Evolutionary conservation across 805 yeast species (phyloP).

Genomic region (Candida coquimbonensis): DNA sequence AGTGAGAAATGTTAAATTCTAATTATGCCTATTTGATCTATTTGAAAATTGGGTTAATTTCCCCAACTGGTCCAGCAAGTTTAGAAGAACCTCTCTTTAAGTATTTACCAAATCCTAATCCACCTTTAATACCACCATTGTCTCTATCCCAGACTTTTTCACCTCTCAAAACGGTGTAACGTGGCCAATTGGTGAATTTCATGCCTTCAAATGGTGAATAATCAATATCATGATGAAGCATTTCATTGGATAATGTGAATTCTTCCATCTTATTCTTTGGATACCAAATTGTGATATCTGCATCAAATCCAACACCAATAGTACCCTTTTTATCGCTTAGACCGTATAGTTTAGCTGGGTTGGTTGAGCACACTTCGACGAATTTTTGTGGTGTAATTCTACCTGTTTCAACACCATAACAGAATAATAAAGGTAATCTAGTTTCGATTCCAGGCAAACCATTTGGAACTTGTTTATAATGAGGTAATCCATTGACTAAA

Average conservation of each 20-base stretch:
- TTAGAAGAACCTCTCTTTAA: conserved; percentile 22
- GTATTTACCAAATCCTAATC: conserved; percentile 20
- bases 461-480: conserved; percentile 39
- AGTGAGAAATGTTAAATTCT: background rate
- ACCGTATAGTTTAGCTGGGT: conserved; percentile 42
- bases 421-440: conserved; percentile 35
- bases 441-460: conserved; percentile 46
- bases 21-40: background rate
- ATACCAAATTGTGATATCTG: conserved; percentile 43
- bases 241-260: conserved; percentile 22
- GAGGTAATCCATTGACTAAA: conserved; percentile 31
- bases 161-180: conserved; percentile 36
- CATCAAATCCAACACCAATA: conserved; percentile 40
- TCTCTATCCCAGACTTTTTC: conserved; percentile 25
- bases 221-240: conserved; percentile 32
- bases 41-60: conserved; percentile 18
- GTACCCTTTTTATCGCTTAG: conserved; percentile 34
- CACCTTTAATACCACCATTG: conserved; percentile 16
- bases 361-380: conserved; percentile 38
- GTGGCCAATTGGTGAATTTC: conserved; percentile 39
- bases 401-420: conserved; percentile 37
- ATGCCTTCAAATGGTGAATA: conserved; percentile 35
- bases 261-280: conserved; percentile 27
- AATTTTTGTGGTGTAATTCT: conserved; percentile 34
- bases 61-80: conserved; percentile 18